Conservation (phyloP, 1,284 basidiomycete species). For the Malassezia slooffiae region DNA sequence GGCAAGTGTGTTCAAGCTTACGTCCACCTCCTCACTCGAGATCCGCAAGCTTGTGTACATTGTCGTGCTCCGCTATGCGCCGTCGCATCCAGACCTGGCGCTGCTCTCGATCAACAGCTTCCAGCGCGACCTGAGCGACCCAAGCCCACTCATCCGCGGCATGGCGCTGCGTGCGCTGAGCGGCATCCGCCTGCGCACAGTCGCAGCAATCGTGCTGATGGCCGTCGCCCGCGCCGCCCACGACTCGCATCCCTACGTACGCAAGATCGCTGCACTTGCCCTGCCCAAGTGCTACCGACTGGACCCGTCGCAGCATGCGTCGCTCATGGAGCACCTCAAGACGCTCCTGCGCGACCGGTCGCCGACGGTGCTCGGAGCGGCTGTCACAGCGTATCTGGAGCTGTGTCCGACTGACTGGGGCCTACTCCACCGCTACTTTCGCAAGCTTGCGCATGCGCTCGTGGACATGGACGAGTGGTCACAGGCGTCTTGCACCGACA, state of each 20-base stretch:
- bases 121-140: constrained; percentile 86
- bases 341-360: constrained; percentile 70
- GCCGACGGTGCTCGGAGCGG: constrained; percentile 74
- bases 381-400: constrained; percentile 62
- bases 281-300: constrained; percentile 66
- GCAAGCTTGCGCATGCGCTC: constrained; percentile 69
- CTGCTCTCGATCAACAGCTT: constrained; percentile 96
- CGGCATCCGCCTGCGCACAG: constrained; percentile 77
- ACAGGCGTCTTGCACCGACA: constrained; percentile 66
- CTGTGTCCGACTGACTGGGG: constrained; percentile 49
- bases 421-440: constrained; percentile 76
- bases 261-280: constrained; percentile 79
- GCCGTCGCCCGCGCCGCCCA: constrained; percentile 81
- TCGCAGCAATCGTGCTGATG: constrained; percentile 71
- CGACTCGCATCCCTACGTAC: constrained; percentile 83
- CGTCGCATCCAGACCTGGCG: constrained; percentile 66
- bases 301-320: constrained; percentile 56
- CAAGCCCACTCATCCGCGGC: constrained; percentile 70
- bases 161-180: constrained; percentile 90
- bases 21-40: constrained; percentile 56
- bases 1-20: constrained; percentile 39
- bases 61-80: constrained; percentile 81
- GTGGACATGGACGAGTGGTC: constrained; percentile 95
- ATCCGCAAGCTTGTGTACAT: constrained; percentile 96
- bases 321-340: constrained; percentile 63